These are phyloP conservation scores for Chaetomium cochliodes DNA, from an alignment of 495 filamentous ascomycete species.

Conservation along the genomic window DNA sequence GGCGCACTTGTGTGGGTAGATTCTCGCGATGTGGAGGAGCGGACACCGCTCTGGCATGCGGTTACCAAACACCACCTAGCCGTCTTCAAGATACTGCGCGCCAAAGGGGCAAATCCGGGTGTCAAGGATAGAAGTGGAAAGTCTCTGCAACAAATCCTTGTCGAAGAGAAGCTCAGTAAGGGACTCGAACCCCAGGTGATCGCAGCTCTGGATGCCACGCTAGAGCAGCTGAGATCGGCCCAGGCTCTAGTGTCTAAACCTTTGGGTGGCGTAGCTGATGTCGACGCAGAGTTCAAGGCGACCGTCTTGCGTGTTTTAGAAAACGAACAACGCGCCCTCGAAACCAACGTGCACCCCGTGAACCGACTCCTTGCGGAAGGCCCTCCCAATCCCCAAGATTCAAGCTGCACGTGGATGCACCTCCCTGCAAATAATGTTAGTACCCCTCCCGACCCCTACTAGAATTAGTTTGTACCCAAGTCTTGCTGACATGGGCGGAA, in stretches of 20 bases:
- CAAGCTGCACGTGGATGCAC: neutral
- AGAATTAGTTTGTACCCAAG: no score
- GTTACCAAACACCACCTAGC: neutral
- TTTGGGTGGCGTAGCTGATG: neutral
- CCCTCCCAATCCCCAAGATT: neutral
- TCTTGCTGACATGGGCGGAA: neutral
- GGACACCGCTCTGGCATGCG: neutral
- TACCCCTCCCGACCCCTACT: neutral
- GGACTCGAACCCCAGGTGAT: neutral
- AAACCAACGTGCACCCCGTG: neutral
- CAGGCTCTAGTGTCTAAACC: neutral
- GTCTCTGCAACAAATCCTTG: neutral
- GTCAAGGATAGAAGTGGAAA: neutral
- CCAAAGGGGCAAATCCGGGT: neutral
- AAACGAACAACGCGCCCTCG: neutral
- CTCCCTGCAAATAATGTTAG: conserved; percentile 1
- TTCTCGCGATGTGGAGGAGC: neutral
- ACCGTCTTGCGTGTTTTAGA: neutral
- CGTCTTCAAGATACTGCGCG: neutral
- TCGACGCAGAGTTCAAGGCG: neutral
- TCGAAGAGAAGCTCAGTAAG: neutral
- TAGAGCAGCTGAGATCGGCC: neutral
- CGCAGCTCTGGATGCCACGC: neutral
- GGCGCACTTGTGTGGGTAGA: neutral
- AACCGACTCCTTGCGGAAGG: neutral